Conservation (phyloP, 2,329 filamentous ascomycete genomes). For the Sordariomycetes sp. region DNA sequence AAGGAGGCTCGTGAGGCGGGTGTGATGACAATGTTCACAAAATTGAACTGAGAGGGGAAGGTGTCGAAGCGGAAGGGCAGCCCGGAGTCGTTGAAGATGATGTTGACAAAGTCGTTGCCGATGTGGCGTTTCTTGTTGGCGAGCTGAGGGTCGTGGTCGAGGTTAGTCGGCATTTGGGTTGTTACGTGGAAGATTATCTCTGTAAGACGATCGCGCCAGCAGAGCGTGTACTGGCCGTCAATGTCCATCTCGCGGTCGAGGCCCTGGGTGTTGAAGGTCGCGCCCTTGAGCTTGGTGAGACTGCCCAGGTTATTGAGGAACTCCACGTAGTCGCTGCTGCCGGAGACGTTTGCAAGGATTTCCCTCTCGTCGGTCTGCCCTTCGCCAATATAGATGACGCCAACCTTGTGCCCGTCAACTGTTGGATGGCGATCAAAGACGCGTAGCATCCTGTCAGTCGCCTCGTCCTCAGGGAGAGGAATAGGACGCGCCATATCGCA, state of each 20-base stretch:
- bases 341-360: slow-evolving; percentile 78
- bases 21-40: slow-evolving; percentile 91
- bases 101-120: slow-evolving; percentile 96
- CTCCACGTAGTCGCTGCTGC: slow-evolving; percentile 78
- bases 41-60: slow-evolving; percentile 92
- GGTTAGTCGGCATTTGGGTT: slow-evolving; percentile 92
- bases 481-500: slow-evolving; percentile 59
- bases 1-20: slow-evolving; percentile 76
- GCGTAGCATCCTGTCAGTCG: slow-evolving; percentile 63
- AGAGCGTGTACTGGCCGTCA: slow-evolving; percentile 83
- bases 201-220: slow-evolving; percentile 90
- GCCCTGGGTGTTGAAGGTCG: slow-evolving; percentile 88
- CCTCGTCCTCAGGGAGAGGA: slow-evolving; percentile 60
- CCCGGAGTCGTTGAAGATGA: slow-evolving; percentile 97
- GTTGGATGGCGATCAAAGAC: slow-evolving; percentile 82
- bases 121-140: slow-evolving; percentile 89
- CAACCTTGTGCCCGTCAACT: slow-evolving; percentile 91
- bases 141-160: slow-evolving; percentile 65
- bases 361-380: slow-evolving; percentile 75
- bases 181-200: slow-evolving; percentile 94
- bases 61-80: slow-evolving; percentile 80
- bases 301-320: slow-evolving; percentile 79
- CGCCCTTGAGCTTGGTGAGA: slow-evolving; percentile 69
- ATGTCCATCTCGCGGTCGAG: slow-evolving; percentile 67
- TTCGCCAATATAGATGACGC: slow-evolving; percentile 86